A percentile compares a stretch with the other conserved stretches of the same genome.
Conservation (phyloP, 2,329 filamentous ascomycete genomes). For the Aspergillus fumigatiaffinis region DNA sequence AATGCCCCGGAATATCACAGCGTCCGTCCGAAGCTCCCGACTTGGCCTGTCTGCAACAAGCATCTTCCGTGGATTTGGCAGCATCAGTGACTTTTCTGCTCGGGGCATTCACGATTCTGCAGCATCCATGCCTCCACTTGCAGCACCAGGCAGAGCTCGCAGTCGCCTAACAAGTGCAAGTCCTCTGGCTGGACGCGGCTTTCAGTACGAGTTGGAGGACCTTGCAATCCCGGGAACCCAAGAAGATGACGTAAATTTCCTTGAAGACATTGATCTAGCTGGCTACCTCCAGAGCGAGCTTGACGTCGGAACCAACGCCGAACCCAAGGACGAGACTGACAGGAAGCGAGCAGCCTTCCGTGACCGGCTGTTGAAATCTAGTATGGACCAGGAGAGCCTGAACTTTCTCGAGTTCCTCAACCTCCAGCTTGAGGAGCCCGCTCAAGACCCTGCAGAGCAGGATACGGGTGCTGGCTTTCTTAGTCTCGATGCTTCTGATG, state of each 20-base stretch:
- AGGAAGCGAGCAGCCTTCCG: conserved; percentile 30
- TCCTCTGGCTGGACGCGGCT: conserved; percentile 55
- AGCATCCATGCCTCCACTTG: conserved; percentile 17
- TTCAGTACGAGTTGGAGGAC: conserved; percentile 25
- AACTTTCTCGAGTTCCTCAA: conserved; percentile 63
- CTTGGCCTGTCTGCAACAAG: conserved; percentile 36
- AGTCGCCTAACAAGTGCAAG: conserved; percentile 57
- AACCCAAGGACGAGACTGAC: conserved; percentile 21
- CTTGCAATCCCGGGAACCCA: conserved; percentile 19
- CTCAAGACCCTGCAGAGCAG: conserved; percentile 9
- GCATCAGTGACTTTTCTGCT: conserved; percentile 33
- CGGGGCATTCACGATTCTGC: conserved; percentile 16
- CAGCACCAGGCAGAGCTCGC: conserved; percentile 38
- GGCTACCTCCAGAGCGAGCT: conserved; percentile 33
- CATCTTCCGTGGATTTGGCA: conserved; percentile 31
- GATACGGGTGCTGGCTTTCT: not conserved
- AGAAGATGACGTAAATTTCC: conserved; percentile 19
- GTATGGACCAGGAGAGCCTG: conserved; percentile 55
- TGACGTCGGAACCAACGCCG: conserved; percentile 18
- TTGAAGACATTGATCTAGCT: conserved; percentile 27
- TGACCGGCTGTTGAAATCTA: conserved; percentile 47
- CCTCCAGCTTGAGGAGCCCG: conserved; percentile 40
- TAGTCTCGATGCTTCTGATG: not conserved
- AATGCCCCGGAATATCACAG: conserved; percentile 67
- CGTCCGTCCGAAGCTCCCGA: conserved; percentile 52